Percentiles rank a stretch among this genome's conserved stretches.
phyloP scores from a whole-genome alignment of 768 basidiomycete species.

The Tylopilus cervinicoccineus region DNA sequence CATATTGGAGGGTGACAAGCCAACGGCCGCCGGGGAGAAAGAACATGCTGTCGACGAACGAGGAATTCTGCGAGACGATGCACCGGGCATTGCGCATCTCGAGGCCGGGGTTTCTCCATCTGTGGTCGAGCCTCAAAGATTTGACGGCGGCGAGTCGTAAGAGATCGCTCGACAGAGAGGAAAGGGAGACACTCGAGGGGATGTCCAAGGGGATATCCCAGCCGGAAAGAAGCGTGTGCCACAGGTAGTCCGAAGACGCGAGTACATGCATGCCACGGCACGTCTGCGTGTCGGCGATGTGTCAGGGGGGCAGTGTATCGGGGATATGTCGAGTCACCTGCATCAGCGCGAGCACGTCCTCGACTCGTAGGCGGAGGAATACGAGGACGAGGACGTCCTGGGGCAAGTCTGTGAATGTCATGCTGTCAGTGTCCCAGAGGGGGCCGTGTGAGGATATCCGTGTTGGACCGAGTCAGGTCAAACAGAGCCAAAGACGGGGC shows the following conservation, averaged over 20 bases:
- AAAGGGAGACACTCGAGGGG: constrained; percentile 29
- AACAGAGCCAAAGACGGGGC: constrained; percentile 28
- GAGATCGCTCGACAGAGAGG: constrained; percentile 35
- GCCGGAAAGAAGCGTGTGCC: constrained; percentile 40
- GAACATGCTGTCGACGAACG: constrained; percentile 43
- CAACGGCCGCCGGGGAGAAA: constrained; percentile 45
- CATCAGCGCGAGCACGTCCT: constrained; percentile 44
- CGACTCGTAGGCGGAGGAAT: constrained; percentile 29
- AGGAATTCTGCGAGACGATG: constrained; percentile 33
- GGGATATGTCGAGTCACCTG: constrained; percentile 36
- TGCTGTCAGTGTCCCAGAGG: not conserved
- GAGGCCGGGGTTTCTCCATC: constrained; percentile 41
- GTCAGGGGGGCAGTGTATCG: constrained; percentile 4
- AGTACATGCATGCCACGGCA: constrained; percentile 59
- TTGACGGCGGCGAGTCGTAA: constrained; percentile 40
- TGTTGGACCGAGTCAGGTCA: constrained; percentile 6
- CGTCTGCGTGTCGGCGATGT: constrained; percentile 40
- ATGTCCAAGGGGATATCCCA: constrained; percentile 41
- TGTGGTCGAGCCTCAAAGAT: constrained; percentile 47
- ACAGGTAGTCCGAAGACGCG: constrained; percentile 48
- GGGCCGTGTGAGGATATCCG: constrained; percentile 2
- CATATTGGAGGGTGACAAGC: constrained; percentile 43
- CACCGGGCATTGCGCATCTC: constrained; percentile 35
- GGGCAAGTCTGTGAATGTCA: constrained; percentile 33
- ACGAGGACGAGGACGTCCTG: constrained; percentile 44